phyloP scores from a whole-genome alignment of 2,329 filamentous ascomycete species.

The Pestalotiopsis sp. region DNA sequence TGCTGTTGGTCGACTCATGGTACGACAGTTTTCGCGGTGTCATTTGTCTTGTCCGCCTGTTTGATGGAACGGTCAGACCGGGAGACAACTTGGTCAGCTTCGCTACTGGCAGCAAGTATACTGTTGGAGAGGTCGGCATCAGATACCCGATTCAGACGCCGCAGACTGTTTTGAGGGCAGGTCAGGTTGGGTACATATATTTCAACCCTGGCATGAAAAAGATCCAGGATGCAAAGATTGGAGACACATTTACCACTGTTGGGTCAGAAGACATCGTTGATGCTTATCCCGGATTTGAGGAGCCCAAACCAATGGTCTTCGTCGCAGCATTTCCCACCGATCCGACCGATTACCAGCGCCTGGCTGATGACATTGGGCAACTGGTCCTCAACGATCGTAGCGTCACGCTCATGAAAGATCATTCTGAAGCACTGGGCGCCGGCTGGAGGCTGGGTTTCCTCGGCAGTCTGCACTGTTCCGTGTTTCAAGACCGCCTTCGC shows the following conservation, averaged over 20 bases:
- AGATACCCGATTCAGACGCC: conserved; percentile 89
- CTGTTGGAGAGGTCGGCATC: conserved; percentile 93
- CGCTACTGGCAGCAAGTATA: conserved; percentile 86
- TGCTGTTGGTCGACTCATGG: conserved; percentile 96
- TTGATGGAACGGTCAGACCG: conserved; percentile 80
- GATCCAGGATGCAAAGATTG: conserved; percentile 92
- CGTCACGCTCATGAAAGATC: conserved; percentile 91
- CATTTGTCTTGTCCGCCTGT: conserved; percentile 85
- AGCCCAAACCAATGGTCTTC: conserved; percentile 98
- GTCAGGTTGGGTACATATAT: conserved; percentile 93
- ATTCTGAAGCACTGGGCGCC: conserved; percentile 88
- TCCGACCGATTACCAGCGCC: conserved; percentile 79
- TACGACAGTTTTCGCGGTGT: conserved; percentile 97
- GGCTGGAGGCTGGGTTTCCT: conserved; percentile 94
- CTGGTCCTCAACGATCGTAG: conserved; percentile 93
- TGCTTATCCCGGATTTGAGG: conserved; percentile 88
- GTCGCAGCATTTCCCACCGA: conserved; percentile 96
- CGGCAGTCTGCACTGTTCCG: conserved; percentile 97
- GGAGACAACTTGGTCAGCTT: conserved; percentile 88
- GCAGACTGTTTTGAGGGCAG: conserved; percentile 78
- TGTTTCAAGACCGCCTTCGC: conserved; percentile 92
- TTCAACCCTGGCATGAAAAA: conserved; percentile 99
- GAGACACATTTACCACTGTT: conserved; percentile 88
- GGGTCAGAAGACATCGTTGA: conserved; percentile 76
- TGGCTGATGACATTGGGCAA: conserved; percentile 93